phyloP scores from a whole-genome alignment of 371 early-diverging fungal genomes.

The Furculomyces boomerangus region DNA sequence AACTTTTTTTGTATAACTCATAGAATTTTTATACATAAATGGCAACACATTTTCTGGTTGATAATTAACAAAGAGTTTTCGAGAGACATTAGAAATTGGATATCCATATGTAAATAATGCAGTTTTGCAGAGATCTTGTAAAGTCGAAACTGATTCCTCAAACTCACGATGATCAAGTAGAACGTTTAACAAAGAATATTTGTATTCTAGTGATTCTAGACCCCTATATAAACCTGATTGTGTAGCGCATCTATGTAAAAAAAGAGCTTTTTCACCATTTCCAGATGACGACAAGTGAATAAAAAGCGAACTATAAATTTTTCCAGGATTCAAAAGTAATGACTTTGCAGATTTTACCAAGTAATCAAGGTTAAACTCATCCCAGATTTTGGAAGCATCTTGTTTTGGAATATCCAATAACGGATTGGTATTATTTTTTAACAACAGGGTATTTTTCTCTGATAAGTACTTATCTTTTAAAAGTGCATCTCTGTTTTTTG shows the following conservation, averaged over 20 bases:
- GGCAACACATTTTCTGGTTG: not conserved
- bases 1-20: not conserved
- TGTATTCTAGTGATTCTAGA: not conserved
- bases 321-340: not conserved
- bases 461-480: too few species aligned
- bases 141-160: not conserved
- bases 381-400: not conserved
- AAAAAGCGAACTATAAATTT: not conserved
- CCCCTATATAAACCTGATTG: not conserved
- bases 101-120: not conserved
- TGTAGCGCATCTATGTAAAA: not conserved
- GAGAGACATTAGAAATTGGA: not conserved
- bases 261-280: not conserved
- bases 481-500: too few species aligned
- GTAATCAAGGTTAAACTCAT: not conserved
- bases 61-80: too few species aligned
- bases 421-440: too few species aligned
- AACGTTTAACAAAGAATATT: not conserved
- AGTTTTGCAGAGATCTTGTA: not conserved
- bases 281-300: not conserved
- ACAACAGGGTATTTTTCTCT: too few species aligned
- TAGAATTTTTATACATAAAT: not conserved
- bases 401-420: too few species aligned
- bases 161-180: not conserved
- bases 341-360: not conserved